Percentiles rank a stretch among this genome's conserved stretches.
These are phyloP conservation scores for Meyerozyma carpophila DNA, from an alignment of 1,139 yeast genomes.

Conservation along the genomic window DNA sequence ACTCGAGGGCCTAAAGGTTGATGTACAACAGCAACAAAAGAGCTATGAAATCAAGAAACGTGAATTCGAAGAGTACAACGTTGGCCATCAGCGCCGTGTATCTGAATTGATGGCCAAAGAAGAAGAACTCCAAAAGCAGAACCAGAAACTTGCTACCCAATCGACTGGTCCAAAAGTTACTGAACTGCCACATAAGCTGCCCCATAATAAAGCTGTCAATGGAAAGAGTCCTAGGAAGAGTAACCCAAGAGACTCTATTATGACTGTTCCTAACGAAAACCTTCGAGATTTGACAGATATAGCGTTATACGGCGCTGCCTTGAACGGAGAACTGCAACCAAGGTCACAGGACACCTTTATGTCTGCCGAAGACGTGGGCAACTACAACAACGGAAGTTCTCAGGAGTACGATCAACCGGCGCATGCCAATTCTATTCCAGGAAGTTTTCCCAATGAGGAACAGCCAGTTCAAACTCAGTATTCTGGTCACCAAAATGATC, in stretches of 20 bases:
- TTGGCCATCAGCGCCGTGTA: background rate
- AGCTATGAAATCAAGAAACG: background rate
- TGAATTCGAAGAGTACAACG: background rate
- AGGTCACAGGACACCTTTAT: slow-evolving; percentile 1
- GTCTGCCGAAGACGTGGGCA: slow-evolving; percentile 2
- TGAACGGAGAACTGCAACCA: slow-evolving; percentile 20
- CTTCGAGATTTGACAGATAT: slow-evolving; percentile 42
- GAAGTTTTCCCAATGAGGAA: background rate
- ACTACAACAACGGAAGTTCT: background rate
- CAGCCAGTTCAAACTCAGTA: background rate
- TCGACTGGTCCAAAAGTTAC: background rate
- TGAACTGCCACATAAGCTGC: background rate
- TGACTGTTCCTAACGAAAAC: slow-evolving; percentile 15
- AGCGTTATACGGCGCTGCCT: slow-evolving; percentile 35
- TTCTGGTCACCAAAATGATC: background rate
- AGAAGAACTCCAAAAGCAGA: background rate
- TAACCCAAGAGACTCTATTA: slow-evolving; percentile 4
- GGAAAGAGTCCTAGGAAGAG: background rate
- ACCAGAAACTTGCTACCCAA: background rate
- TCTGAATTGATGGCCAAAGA: background rate
- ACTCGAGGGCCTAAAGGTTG: background rate
- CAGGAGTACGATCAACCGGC: background rate
- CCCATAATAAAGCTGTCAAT: background rate
- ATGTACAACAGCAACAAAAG: background rate
- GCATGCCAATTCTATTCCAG: background rate